Percentiles rank a stretch among this genome's conserved stretches.
phyloP scores from a whole-genome alignment of 345 rosid genomes.

The Orychophragmus violaceus region DNA sequence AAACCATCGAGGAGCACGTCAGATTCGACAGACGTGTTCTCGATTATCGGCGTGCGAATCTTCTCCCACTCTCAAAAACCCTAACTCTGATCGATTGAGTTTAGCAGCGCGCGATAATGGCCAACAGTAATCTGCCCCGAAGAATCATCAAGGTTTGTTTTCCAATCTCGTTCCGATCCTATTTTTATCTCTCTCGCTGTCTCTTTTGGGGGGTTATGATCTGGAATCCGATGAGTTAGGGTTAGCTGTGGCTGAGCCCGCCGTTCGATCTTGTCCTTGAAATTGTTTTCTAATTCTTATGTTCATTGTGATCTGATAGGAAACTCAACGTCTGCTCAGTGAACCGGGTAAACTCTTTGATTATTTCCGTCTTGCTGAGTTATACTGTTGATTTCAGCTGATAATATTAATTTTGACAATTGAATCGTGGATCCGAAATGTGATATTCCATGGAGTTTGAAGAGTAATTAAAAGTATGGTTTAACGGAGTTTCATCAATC shows the following conservation, averaged over 20 bases:
- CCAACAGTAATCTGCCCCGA: constrained; percentile 91
- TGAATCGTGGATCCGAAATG: not conserved
- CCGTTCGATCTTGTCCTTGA: not conserved
- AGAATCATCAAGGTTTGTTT: constrained; percentile 84
- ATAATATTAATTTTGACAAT: not conserved
- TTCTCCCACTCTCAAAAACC: constrained; percentile 5
- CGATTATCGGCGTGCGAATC: not conserved
- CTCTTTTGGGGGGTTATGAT: no score
- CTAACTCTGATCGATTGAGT: constrained; percentile 13
- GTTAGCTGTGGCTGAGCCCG: not conserved
- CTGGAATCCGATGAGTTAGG: no score
- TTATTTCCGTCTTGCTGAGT: not conserved
- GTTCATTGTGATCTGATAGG: constrained; percentile 43
- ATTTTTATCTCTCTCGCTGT: no score
- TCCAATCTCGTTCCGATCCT: constrained; percentile 17
- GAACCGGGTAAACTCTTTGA: constrained; percentile 64
- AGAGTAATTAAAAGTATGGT: not conserved
- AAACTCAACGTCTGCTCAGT: constrained; percentile 97
- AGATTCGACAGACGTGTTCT: constrained; percentile 9
- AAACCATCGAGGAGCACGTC: constrained; percentile 21
- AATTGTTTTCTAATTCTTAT: not conserved
- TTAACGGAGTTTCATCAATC: constrained; percentile 3
- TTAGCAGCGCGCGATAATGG: constrained; percentile 37
- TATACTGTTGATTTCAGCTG: not conserved
- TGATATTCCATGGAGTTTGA: constrained; percentile 9